phyloP scores from a whole-genome alignment of 2,329 filamentous ascomycete species.

The Zymoseptoria pseudotritici region DNA sequence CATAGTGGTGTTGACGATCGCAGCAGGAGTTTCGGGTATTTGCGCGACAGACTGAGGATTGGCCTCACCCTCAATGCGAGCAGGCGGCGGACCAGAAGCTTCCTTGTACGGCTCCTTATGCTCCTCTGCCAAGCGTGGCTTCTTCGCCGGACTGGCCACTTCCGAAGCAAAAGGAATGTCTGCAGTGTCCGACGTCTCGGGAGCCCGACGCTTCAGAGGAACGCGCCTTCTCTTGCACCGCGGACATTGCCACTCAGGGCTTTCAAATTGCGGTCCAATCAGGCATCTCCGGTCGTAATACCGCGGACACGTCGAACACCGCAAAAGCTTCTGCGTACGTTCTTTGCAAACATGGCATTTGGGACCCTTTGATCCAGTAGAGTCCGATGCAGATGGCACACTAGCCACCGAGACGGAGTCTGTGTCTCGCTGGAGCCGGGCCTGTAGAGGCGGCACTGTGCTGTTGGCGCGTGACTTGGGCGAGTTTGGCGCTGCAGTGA shows the following conservation, averaged over 20 bases:
- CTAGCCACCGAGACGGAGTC: conserved; percentile 6
- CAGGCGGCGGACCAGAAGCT: neutral
- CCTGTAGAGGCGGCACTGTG: neutral
- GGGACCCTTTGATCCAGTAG: neutral
- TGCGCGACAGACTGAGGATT: neutral
- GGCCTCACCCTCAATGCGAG: neutral
- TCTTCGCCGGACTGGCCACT: neutral
- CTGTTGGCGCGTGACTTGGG: neutral
- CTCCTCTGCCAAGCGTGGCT: neutral
- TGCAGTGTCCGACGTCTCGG: neutral
- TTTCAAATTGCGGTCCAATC: neutral
- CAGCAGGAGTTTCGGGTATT: neutral
- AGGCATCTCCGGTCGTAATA: conserved; percentile 13
- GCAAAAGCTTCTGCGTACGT: conserved; percentile 1
- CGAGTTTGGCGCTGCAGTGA: neutral
- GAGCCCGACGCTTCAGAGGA: neutral
- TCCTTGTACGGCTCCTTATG: neutral
- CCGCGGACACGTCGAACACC: conserved; percentile 10
- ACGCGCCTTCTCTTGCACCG: conserved; percentile 18
- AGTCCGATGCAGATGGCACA: conserved; percentile 3
- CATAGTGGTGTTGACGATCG: neutral
- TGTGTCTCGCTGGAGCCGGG: neutral
- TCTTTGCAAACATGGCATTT: conserved; percentile 8
- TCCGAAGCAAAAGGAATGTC: neutral
- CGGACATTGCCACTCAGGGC: conserved; percentile 23